These are phyloP conservation scores for Fusarium tjaetaba DNA, from an alignment of 2,329 filamentous ascomycete species.

Conservation along the genomic window DNA sequence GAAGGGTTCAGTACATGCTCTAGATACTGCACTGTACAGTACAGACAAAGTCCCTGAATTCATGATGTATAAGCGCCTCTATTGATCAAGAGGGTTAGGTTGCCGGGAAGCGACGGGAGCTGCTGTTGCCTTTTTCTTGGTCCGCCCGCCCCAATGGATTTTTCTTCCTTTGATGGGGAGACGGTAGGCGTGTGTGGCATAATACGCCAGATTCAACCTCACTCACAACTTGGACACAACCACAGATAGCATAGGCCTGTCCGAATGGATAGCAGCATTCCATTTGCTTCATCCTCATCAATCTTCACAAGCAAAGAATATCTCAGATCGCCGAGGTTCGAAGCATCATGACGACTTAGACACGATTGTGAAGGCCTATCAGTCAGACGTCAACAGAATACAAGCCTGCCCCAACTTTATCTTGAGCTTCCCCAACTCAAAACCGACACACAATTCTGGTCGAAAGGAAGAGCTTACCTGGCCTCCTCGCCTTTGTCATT, in stretches of 20 bases:
- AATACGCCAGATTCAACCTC: constrained; percentile 32
- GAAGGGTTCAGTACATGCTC: not conserved
- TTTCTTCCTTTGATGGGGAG: constrained; percentile 27
- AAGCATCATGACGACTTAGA: not conserved
- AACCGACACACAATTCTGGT: not conserved
- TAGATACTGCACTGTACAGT: not conserved
- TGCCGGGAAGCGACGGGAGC: constrained; percentile 17
- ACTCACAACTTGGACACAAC: not conserved
- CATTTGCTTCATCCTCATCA: constrained; percentile 24
- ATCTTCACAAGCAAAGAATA: constrained; percentile 37
- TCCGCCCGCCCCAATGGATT: constrained; percentile 42
- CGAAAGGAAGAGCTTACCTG: not conserved
- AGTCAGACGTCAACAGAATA: constrained; percentile 28
- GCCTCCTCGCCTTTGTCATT: not conserved
- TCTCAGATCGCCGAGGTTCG: constrained; percentile 17
- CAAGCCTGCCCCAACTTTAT: constrained; percentile 32
- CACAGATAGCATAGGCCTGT: not conserved
- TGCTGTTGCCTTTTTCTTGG: constrained; percentile 17
- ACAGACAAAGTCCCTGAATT: constrained; percentile 5
- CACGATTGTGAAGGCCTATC: constrained; percentile 10
- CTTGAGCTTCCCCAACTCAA: constrained; percentile 13
- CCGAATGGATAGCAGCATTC: not conserved
- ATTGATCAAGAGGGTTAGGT: constrained; percentile 5
- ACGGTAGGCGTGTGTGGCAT: constrained; percentile 32
- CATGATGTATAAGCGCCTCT: constrained; percentile 15